Conservation (phyloP, 78 protist genomes). For the Isochrysis galbana region DNA sequence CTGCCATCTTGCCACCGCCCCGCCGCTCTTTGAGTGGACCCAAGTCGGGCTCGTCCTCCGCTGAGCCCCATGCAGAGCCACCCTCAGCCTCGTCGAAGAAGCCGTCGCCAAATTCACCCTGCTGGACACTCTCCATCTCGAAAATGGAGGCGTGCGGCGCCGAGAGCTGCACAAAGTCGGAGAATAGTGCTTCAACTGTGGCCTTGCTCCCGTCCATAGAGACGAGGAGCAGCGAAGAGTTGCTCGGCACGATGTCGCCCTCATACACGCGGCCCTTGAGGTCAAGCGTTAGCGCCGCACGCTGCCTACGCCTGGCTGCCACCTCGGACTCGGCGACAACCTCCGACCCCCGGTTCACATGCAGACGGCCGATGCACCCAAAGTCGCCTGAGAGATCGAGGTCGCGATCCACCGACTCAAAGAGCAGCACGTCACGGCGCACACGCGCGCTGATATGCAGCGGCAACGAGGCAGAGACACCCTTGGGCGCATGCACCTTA, state of each 20-base stretch:
- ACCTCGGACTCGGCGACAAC: too few species aligned
- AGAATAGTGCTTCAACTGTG: not conserved
- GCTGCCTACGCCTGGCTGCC: not conserved
- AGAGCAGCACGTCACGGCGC: not conserved
- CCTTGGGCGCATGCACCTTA: not conserved
- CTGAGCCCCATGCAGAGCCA: not conserved
- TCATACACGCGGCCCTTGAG: not conserved
- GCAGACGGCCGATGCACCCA: not conserved
- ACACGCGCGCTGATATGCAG: not conserved
- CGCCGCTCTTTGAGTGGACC: not conserved
- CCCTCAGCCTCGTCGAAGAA: not conserved
- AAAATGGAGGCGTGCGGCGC: not conserved
- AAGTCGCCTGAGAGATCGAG: not conserved
- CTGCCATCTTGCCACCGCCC: not conserved
- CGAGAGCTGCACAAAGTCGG: not conserved
- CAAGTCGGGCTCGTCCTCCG: not conserved
- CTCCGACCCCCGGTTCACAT: not conserved
- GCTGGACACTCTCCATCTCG: not conserved
- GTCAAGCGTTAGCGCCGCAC: not conserved
- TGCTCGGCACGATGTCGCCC: not conserved
- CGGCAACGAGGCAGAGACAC: not conserved
- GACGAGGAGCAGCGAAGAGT: not conserved
- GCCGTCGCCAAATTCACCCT: not conserved
- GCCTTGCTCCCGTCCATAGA: not conserved
- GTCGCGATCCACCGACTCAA: not conserved